These are phyloP conservation scores for Fremontodendron californicum DNA, from an alignment of 345 rosid species.

Conservation along the genomic window DNA sequence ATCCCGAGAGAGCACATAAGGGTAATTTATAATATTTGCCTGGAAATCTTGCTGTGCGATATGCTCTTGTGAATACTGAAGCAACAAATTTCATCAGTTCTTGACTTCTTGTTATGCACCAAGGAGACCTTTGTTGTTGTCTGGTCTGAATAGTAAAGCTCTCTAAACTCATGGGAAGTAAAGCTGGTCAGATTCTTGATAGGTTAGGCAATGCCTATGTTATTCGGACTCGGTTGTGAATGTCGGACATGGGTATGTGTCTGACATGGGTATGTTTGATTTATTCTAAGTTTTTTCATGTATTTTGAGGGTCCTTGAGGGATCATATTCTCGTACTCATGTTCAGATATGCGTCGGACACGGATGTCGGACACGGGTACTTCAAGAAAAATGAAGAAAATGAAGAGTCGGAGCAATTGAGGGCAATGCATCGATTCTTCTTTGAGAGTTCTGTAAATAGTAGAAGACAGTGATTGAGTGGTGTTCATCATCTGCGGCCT, in stretches of 20 bases:
- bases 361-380: too few species aligned
- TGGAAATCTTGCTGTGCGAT: not conserved
- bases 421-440: not conserved
- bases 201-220: not conserved
- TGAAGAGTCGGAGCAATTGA: too few species aligned
- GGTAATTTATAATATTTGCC: not conserved
- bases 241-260: too few species aligned
- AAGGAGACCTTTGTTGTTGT: too few species aligned
- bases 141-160: not conserved
- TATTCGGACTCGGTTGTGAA: too few species aligned
- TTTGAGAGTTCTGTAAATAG: not conserved
- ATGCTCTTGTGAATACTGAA: not conserved
- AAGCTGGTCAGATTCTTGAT: not conserved
- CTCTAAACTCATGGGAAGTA: not conserved
- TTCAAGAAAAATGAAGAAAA: too few species aligned
- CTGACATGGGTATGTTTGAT: too few species aligned
- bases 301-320: too few species aligned
- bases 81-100: not conserved
- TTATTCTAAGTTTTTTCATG: too few species aligned
- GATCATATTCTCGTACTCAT: too few species aligned
- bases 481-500: not conserved
- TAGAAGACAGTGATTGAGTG: not conserved
- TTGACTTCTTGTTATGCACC: not conserved
- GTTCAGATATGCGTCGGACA: too few species aligned
- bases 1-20: slow-evolving; percentile 50